Evolutionary conservation across 2,329 filamentous ascomycete species (phyloP).

Genomic region (Colletotrichum sp.): DNA sequence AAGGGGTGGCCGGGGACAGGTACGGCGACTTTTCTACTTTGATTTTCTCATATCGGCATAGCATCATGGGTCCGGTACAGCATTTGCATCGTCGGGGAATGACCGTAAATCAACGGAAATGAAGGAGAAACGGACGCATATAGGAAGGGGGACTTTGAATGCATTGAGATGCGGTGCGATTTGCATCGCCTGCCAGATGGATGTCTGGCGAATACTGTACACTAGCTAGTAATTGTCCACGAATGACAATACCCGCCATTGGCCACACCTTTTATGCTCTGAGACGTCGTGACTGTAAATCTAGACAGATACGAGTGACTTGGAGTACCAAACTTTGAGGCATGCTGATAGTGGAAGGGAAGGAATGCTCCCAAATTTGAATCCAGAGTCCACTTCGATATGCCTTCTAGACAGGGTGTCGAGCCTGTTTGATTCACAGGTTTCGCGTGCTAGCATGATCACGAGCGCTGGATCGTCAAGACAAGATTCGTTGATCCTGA

Average conservation of each 20-base stretch:
- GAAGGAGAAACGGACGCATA: neutral
- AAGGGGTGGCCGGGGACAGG: neutral
- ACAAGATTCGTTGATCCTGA: neutral
- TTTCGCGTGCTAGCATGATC: neutral
- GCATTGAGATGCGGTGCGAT: neutral
- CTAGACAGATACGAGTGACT: neutral
- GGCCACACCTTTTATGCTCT: neutral
- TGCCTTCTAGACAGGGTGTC: neutral
- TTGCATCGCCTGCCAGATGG: neutral
- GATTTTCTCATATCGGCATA: neutral
- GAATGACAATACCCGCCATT: neutral
- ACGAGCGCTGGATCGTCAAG: neutral
- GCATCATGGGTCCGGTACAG: conserved; percentile 3
- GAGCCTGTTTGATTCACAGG: neutral
- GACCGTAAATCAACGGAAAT: neutral
- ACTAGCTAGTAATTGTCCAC: neutral
- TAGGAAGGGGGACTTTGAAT: neutral
- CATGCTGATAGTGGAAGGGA: neutral
- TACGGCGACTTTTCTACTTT: neutral
- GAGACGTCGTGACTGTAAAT: neutral
- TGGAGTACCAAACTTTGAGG: neutral
- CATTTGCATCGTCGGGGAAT: conserved; percentile 11
- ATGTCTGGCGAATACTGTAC: neutral
- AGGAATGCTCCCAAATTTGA: neutral
- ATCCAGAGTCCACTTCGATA: neutral